Evolutionary conservation across 2,329 filamentous ascomycete species (phyloP).

Genomic region (Aspergillus ibericus): DNA sequence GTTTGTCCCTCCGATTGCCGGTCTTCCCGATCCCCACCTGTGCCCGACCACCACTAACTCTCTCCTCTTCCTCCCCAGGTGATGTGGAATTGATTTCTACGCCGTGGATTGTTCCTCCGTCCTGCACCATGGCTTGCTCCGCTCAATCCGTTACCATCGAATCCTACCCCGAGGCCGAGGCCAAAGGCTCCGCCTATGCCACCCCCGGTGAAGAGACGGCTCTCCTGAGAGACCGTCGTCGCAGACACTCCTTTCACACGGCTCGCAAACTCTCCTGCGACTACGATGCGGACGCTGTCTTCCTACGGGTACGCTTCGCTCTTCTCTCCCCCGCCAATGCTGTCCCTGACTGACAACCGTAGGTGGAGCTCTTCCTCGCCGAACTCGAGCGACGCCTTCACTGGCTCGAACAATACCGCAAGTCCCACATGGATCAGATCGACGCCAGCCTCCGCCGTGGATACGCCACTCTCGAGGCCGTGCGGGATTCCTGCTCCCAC

Average conservation of each 20-base stretch:
- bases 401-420: constrained; percentile 83
- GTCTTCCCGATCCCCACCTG: constrained; percentile 6
- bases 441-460: constrained; percentile 82
- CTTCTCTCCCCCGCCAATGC: background rate
- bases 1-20: constrained; percentile 6
- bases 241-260: constrained; percentile 49
- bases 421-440: constrained; percentile 74
- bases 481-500: constrained; percentile 82
- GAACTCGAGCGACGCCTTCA: constrained; percentile 86
- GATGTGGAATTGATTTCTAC: constrained; percentile 17
- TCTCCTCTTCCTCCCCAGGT: constrained; percentile 6
- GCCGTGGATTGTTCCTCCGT: background rate
- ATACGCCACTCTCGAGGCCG: constrained; percentile 80
- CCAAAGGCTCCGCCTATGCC: constrained; percentile 24
- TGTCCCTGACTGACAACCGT: constrained; percentile 12
- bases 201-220: constrained; percentile 34
- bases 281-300: constrained; percentile 45
- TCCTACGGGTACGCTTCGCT: constrained; percentile 37
- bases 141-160: constrained; percentile 43
- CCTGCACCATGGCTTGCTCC: constrained; percentile 39
- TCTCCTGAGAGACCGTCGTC: constrained; percentile 41
- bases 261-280: constrained; percentile 44
- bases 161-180: constrained; percentile 29
- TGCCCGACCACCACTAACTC: background rate
- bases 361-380: constrained; percentile 58